phyloP scores from a whole-genome alignment of 352 stramenopile species.

The Phytophthora sp. region DNA sequence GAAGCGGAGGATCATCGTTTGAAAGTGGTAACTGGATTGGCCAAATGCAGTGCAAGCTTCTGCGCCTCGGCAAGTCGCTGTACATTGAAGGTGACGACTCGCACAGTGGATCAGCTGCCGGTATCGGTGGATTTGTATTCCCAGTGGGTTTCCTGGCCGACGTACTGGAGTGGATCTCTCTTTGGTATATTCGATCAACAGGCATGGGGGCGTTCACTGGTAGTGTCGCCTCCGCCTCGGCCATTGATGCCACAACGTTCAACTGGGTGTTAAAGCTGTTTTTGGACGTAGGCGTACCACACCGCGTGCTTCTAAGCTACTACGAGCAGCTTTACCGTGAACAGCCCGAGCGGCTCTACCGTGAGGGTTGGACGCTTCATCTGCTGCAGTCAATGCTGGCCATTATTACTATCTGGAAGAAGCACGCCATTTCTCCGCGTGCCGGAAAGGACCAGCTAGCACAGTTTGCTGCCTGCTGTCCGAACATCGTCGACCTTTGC shows the following conservation, averaged over 20 bases:
- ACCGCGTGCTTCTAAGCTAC: conserved; percentile 73
- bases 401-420: conserved; percentile 85
- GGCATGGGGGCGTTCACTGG: conserved; percentile 48
- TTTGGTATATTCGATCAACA: conserved; percentile 78
- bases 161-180: conserved; percentile 75
- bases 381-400: conserved; percentile 77
- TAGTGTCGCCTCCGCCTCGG: conserved; percentile 49
- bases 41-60: conserved; percentile 76
- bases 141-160: conserved; percentile 77
- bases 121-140: conserved; percentile 67
- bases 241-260: conserved; percentile 70
- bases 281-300: conserved; percentile 78
- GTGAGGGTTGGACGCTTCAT: conserved; percentile 81
- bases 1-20: conserved; percentile 53
- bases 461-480: conserved; percentile 81
- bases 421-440: conserved; percentile 74
- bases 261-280: conserved; percentile 88
- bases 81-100: conserved; percentile 64
- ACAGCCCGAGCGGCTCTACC: conserved; percentile 73
- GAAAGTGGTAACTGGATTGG: conserved; percentile 85
- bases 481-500: conserved; percentile 77
- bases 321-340: conserved; percentile 86
- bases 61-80: conserved; percentile 76
- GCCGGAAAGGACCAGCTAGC: conserved; percentile 68
- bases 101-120: conserved; percentile 44